Base-by-base conservation (phyloP, 208 protist species). In the Crithidia expoeki region DNA sequence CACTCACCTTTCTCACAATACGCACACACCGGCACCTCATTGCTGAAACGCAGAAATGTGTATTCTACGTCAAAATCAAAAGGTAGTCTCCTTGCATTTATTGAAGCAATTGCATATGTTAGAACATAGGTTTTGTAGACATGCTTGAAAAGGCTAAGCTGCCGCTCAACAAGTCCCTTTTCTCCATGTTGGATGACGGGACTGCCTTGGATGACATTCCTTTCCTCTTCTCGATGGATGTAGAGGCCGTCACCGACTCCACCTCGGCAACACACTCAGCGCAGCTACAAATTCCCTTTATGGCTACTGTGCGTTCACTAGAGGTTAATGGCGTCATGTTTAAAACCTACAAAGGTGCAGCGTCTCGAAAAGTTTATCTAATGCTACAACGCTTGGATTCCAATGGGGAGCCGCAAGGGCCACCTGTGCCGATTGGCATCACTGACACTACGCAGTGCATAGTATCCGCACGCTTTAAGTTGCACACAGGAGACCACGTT, bases 91-190 rank as follows among this genome's bases (percentile, higher is more conserved):
- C n/a, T n/a, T n/a, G n/a, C n/a, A n/a, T n/a, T n/a, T n/a, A n/a
- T n/a, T n/a, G n/a, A n/a, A n/a, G n/a, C n/a, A n/a, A n/a, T n/a
- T n/a, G n/a, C n/a, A n/a, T n/a, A n/a, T n/a, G n/a, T n/a, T n/a
- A 49, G 19, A n/a, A n/a, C 9, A 21, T 17, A 6, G 16, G 14
- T 17, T 17, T 49, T 4, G 6, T 19, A 12, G 44, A 53, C 47
- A 76, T 76, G 71, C 63, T 76, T 0, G 71, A 70, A 57, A 76
- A 70, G 23, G 62, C 36, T 6, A 55, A 19, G 11, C 46, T 76
- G 0, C 71, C 71, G 19, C 47, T 65, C 14, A 62, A 52, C 17
- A 52, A 38, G 14, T 28, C 71, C 5, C 23, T 57, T 0, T 49
- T 55, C 38, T 68, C 71, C 4, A 25, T 32, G 23, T 11, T 70